phyloP scores from a whole-genome alignment of 371 early-diverging fungal species.

The Blastocladiella emersonii region DNA sequence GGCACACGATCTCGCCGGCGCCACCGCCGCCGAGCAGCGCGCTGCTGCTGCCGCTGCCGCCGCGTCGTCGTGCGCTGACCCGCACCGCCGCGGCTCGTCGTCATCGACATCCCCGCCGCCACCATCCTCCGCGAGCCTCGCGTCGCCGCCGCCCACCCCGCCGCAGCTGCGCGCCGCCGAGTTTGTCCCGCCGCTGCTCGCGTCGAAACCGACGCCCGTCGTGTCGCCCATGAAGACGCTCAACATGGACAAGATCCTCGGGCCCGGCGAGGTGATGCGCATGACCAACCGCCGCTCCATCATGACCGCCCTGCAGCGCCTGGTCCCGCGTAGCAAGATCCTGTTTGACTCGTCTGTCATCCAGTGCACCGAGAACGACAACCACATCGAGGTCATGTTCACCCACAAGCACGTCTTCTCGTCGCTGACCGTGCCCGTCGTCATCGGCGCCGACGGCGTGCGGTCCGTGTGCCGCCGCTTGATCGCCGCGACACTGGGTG shows the following conservation, averaged over 20 bases:
- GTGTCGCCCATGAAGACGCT: neutral
- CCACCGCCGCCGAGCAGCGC: neutral
- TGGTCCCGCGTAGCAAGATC: neutral
- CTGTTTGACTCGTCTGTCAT: neutral
- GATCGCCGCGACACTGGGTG: neutral
- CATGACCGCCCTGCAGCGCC: neutral
- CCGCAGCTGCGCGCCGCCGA: no score
- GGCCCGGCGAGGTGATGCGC: neutral
- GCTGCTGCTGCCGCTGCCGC: no score
- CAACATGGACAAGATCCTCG: neutral
- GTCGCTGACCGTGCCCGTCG: neutral
- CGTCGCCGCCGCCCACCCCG: no score
- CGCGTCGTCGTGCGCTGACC: no score
- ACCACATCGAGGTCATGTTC: neutral
- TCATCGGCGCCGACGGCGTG: constrained; percentile 1
- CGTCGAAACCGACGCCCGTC: no score
- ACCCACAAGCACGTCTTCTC: neutral
- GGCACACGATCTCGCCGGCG: neutral
- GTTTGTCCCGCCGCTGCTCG: no score
- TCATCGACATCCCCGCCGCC: no score
- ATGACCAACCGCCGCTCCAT: neutral
- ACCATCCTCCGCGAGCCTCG: no score
- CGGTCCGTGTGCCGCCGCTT: neutral
- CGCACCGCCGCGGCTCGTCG: no score
- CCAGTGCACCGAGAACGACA: neutral